Conservation (phyloP, 257 asterid genomes). For the Prunella vulgaris region DNA sequence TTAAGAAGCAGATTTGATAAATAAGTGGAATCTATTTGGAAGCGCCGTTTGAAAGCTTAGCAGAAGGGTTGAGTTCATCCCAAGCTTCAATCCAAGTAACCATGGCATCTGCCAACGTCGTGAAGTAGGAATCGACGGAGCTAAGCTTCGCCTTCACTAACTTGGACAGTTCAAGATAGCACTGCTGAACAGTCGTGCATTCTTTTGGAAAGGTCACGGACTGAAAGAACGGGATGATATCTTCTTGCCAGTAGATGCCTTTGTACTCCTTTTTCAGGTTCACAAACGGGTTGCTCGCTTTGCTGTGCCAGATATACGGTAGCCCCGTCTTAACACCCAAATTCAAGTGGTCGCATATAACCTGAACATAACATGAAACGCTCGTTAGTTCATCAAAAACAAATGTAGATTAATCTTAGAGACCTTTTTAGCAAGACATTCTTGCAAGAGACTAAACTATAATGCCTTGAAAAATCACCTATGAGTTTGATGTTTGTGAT, state of each 20-base stretch:
- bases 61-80: slow-evolving; percentile 77
- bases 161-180: slow-evolving; percentile 64
- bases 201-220: slow-evolving; percentile 44
- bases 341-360: slow-evolving; percentile 72
- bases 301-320: slow-evolving; percentile 91
- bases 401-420: background rate
- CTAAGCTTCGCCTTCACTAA: slow-evolving; percentile 55
- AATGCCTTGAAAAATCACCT: background rate
- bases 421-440: background rate
- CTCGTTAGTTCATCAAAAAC: background rate
- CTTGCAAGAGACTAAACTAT: too few species aligned
- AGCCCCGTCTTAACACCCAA: slow-evolving; percentile 69
- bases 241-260: slow-evolving; percentile 83
- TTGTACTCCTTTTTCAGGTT: slow-evolving; percentile 79
- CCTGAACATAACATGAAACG: slow-evolving; percentile 27
- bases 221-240: slow-evolving; percentile 69
- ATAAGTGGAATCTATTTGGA: slow-evolving; percentile 30
- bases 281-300: slow-evolving; percentile 82
- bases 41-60: slow-evolving; percentile 28
- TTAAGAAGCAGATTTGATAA: background rate
- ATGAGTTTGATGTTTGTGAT: too few species aligned
- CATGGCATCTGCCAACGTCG: slow-evolving; percentile 71
- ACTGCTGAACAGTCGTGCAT: slow-evolving; percentile 60
- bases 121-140: slow-evolving; percentile 52
- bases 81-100: slow-evolving; percentile 81